Evolutionary conservation across 2,329 filamentous ascomycete genomes (phyloP), one percentile per base, ranked within the genome.

Genomic region (Harringtonia lauricola): DNA sequence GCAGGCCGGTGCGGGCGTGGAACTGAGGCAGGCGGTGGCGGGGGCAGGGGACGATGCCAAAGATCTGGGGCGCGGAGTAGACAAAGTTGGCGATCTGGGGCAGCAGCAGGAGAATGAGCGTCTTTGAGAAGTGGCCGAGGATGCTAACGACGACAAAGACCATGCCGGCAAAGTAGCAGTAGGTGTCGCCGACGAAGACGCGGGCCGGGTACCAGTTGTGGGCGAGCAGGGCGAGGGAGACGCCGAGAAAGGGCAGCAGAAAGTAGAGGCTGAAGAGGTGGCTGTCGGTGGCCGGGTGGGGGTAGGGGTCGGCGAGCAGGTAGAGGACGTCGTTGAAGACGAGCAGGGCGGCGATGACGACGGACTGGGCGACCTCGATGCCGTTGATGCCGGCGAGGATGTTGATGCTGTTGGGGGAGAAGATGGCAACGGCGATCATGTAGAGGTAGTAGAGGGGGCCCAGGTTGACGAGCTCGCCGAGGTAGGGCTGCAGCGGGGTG

Each of bases 141-240:
- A 98, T 96, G 50, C 87, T 88, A 51, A 96, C 92, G 36, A 95
- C 89, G 43, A 90, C 92, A 60, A 98, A 98, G 33, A 96, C 86
- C 88, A 98, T 98, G 52, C 92, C 92, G 1, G 92, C 92, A 63
- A 98, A 95, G 67, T 98, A 98, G 73, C 92, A 98, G 72, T 96
- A 98, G 4, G 92, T 98, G 64, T 98, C 92, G 44, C 92, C 92
- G 10, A 96, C 90, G 57, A 98, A 98, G 10, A 96, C 92, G 55
- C 80, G 81, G 21, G 90, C 87, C 0, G 92, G 92, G 59, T 88
- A 98, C 86, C 88, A 94, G 64, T 98, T 98, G 68, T 98, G 89
- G 59, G 67, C 78, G 57, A 92, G 76, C 15, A 98, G 73, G 9
- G 92, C 92, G 41, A 84, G 64, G 8, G 88, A 95, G 43, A 95